Base-by-base conservation (phyloP, 163 green algal genomes). In the Scenedesmus sp. region DNA sequence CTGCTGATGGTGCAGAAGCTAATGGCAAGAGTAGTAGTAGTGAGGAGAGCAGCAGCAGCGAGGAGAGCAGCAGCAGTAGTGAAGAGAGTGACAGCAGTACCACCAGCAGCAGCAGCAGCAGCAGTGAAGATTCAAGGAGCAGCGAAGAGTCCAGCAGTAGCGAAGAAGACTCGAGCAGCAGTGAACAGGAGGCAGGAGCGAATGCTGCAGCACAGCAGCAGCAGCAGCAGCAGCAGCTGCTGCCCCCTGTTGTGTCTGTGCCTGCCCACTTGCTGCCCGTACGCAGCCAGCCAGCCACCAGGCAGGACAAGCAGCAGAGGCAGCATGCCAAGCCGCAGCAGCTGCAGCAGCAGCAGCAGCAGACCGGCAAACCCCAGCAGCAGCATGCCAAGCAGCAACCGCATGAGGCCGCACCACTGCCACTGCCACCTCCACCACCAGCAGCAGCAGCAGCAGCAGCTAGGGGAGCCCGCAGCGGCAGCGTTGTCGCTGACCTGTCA, bases 101-200 rank as follows among this genome's bases (percentile, higher is more conserved):
- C 72, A 91, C 78, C 79, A 87, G 56, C 42, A 61, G 65, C 65
- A 89, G 84, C 42, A 84, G n/a, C 72, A 90, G 86, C 73, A 86
- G 78, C 53, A 68, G 49, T 5, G 53, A 43, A 24, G 81, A 68
- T 40, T 24, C 3, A 5, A 80, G 33, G 13, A 80, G 44, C n/a
- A 89, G 85, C 70, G 51, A 46, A 12, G 43, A 73, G 15, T 73
- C 12, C 56, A 79, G 56, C 44, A 83, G 65, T 30, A 79, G 68
- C 40, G 30, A 78, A 6, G 53, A 78, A 13, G 33, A 68, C 35
- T 33, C 22, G 16, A 88, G 83, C 83, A 88, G 83, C 61, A 88
- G 61, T 53, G 83, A 89, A 15, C 16, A 35, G 33, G 51, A 65
- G 10, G 49, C 46, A 78, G 49, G 15, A 49, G 73, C 86, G 43